Conservation (phyloP, 2,329 filamentous ascomycete genomes). For the Neophaeococcomyces mojaviensis region DNA sequence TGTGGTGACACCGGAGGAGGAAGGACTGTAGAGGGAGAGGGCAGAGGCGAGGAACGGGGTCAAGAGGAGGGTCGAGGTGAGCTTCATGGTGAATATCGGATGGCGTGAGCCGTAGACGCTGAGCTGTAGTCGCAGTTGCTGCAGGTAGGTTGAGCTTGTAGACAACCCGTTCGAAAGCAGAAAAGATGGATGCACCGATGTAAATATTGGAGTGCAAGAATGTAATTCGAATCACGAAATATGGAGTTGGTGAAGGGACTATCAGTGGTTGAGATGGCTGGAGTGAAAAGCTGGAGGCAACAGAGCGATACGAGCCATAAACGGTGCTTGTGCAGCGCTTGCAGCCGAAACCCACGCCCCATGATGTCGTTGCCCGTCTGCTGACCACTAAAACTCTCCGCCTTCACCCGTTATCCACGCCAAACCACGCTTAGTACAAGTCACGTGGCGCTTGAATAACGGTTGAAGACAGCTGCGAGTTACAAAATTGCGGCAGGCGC, state of each 20-base stretch:
- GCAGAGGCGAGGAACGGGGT: constrained; percentile 3
- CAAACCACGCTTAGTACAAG: no score
- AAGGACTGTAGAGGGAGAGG: neutral
- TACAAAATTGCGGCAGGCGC: no score
- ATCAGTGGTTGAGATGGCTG: neutral
- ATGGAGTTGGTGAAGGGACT: neutral
- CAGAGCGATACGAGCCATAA: neutral
- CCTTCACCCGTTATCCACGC: neutral
- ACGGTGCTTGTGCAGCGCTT: neutral
- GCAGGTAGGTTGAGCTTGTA: no score
- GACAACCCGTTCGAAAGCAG: no score
- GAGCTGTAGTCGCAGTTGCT: neutral
- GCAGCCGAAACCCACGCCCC: neutral
- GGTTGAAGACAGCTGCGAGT: no score
- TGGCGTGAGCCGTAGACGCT: neutral
- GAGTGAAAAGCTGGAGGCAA: neutral
- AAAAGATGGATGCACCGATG: no score
- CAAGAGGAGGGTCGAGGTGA: constrained; percentile 2
- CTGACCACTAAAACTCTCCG: neutral
- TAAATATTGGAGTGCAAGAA: no score
- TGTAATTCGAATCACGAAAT: no score
- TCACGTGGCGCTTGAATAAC: no score
- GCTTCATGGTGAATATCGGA: constrained; percentile 1
- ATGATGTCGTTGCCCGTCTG: constrained; percentile 4
- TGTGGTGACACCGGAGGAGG: neutral